These are phyloP conservation scores for Aspergillus oerlinghausenensis DNA, from an alignment of 2,329 filamentous ascomycete species.

Conservation along the genomic window DNA sequence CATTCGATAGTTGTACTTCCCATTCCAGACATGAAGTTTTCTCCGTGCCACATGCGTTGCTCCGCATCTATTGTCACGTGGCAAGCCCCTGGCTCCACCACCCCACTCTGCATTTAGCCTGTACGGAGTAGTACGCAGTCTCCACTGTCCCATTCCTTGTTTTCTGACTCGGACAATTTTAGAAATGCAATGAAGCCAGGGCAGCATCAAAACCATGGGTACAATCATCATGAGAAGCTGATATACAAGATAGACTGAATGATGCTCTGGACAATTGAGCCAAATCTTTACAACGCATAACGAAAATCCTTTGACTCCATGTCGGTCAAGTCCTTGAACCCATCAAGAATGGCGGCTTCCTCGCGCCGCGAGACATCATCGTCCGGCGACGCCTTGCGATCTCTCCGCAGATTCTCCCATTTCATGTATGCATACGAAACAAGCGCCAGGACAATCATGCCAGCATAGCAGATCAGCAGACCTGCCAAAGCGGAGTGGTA, in stretches of 20 bases:
- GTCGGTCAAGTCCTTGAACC: slow-evolving; percentile 35
- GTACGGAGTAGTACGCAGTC: not conserved
- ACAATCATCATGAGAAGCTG: not conserved
- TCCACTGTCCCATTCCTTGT: not conserved
- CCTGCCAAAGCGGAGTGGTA: slow-evolving; percentile 45
- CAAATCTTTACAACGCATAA: slow-evolving; percentile 19
- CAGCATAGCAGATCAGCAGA: slow-evolving; percentile 42
- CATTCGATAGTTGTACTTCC: not conserved
- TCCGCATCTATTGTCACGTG: not conserved
- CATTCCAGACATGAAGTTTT: not conserved
- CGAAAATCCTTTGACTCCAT: slow-evolving; percentile 33
- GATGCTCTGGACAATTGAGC: not conserved
- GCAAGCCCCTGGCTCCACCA: not conserved
- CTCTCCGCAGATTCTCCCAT: slow-evolving; percentile 22
- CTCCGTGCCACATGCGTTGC: not conserved
- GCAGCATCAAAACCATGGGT: not conserved
- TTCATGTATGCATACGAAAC: slow-evolving; percentile 22
- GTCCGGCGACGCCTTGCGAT: slow-evolving; percentile 3
- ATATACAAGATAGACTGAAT: not conserved
- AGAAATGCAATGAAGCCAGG: too few species aligned
- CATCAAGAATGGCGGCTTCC: slow-evolving; percentile 25
- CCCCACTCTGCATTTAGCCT: not conserved
- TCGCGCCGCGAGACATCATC: not conserved
- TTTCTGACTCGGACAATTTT: not conserved
- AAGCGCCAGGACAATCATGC: slow-evolving; percentile 33